Evolutionary conservation across 768 basidiomycete species (phyloP).

Genomic region (Lyophyllum decastes): DNA sequence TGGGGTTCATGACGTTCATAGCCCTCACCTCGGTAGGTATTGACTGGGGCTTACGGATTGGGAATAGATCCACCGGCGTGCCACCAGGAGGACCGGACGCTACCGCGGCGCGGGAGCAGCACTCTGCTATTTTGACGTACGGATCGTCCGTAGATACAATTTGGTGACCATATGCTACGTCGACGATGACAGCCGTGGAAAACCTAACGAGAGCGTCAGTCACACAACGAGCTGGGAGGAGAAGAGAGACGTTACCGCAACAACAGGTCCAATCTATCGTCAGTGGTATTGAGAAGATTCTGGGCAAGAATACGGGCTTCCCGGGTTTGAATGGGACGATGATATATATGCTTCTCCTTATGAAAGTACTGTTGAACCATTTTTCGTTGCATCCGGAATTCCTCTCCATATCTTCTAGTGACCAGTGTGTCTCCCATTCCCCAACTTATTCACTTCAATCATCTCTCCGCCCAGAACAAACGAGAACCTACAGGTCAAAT

Average conservation of each 20-base stretch:
- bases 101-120: background rate
- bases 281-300: slow-evolving; percentile 24
- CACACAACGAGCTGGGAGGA: background rate
- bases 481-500: background rate
- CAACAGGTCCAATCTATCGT: slow-evolving; percentile 1
- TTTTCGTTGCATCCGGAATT: slow-evolving; percentile 22
- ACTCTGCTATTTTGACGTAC: slow-evolving; percentile 10
- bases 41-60: slow-evolving; percentile 7
- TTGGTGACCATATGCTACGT: slow-evolving; percentile 18
- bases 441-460: background rate
- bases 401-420: slow-evolving; percentile 21
- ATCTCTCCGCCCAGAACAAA: background rate
- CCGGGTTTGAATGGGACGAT: slow-evolving; percentile 25
- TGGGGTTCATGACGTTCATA: background rate
- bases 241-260: background rate
- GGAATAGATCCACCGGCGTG: slow-evolving; percentile 18
- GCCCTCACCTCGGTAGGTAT: background rate
- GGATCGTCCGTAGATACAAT: slow-evolving; percentile 16
- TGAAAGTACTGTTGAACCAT: slow-evolving; percentile 21
- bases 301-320: slow-evolving; percentile 32
- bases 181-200: slow-evolving; percentile 16
- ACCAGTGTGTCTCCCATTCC: background rate
- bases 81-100: slow-evolving; percentile 11
- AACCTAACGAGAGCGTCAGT: slow-evolving; percentile 4
- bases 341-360: slow-evolving; percentile 19